Base-by-base conservation (phyloP, 768 basidiomycete species). In the Lactarius sp. region DNA sequence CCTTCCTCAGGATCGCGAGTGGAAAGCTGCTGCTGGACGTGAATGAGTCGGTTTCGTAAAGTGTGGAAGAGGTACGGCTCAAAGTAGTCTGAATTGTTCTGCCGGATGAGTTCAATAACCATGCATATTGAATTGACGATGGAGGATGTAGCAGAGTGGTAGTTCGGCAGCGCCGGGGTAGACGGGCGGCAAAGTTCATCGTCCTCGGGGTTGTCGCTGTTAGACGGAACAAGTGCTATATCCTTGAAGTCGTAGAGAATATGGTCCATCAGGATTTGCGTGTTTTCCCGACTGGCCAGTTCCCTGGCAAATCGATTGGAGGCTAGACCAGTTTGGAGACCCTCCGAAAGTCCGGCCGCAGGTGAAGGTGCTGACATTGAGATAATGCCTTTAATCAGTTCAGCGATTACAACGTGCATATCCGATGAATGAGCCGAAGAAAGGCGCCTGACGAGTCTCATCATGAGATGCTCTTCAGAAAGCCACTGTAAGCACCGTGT, bases 61-160 rank as follows among this genome's bases (percentile, higher is more conserved):
- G 92, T 94, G 71, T 97, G 95, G 76, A 97, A 98, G 13, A 98
- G 81, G 73, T 94, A 96, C 5, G 95, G 96, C 75, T 99, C 97
- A 71, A 97, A 95, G 72, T 94, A 98, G 73, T 99, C 96, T 44
- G 95, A 96, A 73, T 98, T 98, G 75, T 98, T 98, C 73, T 98
- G 94, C 57, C 95, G 84, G 68, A 98, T 97, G 46, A 97, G 81
- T 73, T 98, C 96, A 67, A 95, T 89, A 64, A 98, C 80, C 70
- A 98, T 86, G 49, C 88, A 87, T 68, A 95, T 90, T 12, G 92
- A 87, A 66, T 94, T 85, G 33, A 90, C 81, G 58, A 98, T 86
- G 7, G 92, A 92, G 12, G 94, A 97, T 1, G 83, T 81, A 8
- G 83, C 75, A 68, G 70, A 85, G 77, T 75, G 86, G 69, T 70